Percentiles rank a stretch among this genome's conserved stretches.
Evolutionary conservation across 202 grass and related monocot species (phyloP).

Genomic region (Schoenoplectus triqueter): DNA sequence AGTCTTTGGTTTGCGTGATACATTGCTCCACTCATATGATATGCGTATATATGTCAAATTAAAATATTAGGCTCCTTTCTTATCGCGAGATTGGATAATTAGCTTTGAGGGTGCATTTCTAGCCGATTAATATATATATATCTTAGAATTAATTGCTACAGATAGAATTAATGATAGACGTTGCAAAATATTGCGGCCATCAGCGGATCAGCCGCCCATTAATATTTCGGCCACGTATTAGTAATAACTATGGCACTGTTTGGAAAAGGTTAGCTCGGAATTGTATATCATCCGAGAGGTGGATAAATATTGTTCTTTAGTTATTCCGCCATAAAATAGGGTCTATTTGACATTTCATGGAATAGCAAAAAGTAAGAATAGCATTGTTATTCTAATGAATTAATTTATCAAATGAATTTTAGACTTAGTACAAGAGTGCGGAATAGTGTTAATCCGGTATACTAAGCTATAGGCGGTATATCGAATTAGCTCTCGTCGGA

Average conservation of each 20-base stretch:
- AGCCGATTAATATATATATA: not conserved
- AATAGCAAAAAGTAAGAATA: too few relatives aligned
- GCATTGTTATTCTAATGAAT: too few relatives aligned
- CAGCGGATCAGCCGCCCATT: not conserved
- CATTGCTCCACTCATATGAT: not conserved
- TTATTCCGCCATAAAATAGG: too few relatives aligned
- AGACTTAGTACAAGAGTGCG: too few relatives aligned
- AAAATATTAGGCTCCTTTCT: not conserved
- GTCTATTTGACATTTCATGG: too few relatives aligned
- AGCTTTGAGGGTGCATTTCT: not conserved
- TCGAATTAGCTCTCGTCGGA: too few relatives aligned
- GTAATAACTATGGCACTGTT: not conserved
- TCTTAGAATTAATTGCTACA: not conserved
- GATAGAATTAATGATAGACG: not conserved
- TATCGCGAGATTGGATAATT: not conserved
- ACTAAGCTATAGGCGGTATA: too few relatives aligned
- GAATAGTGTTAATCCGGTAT: too few relatives aligned
- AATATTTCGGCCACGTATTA: not conserved
- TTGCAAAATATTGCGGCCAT: not conserved
- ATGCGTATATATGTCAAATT: not conserved
- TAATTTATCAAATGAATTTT: too few relatives aligned
- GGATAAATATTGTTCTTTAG: too few relatives aligned
- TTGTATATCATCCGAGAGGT: too few relatives aligned
- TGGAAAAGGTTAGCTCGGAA: too few relatives aligned
- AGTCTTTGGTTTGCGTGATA: not conserved